A percentile compares a stretch with the other conserved stretches of the same genome.
phyloP scores from a whole-genome alignment of 495 filamentous ascomycete genomes.

The Delitschia confertaspora region DNA sequence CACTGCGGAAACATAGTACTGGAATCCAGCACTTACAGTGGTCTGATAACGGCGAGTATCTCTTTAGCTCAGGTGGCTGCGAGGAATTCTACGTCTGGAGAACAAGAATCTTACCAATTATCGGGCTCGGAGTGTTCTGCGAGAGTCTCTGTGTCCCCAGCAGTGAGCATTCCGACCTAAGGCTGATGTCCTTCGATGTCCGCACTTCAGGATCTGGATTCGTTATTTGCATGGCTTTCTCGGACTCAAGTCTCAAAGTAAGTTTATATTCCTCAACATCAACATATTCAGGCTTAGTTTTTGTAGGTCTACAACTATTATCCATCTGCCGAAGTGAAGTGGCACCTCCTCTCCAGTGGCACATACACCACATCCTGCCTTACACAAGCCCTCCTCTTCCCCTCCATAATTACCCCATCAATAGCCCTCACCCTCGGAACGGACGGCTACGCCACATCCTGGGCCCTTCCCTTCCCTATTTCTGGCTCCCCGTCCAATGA shows the following conservation, averaged over 20 bases:
- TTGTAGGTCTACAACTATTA: constrained; percentile 52
- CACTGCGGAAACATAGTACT: constrained; percentile 64
- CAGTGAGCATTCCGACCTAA: constrained; percentile 57
- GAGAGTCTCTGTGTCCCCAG: constrained; percentile 53
- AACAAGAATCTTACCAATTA: constrained; percentile 44
- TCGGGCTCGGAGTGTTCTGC: constrained; percentile 52
- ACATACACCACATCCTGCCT: constrained; percentile 73
- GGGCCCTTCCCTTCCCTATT: constrained; percentile 34
- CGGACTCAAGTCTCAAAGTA: constrained; percentile 66
- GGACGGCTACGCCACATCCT: constrained; percentile 52
- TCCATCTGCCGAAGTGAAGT: constrained; percentile 32
- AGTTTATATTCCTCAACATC: constrained; percentile 5
- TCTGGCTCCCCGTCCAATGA: constrained; percentile 6
- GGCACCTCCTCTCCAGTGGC: constrained; percentile 47
- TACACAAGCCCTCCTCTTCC: constrained; percentile 53
- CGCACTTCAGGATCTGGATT: constrained; percentile 39
- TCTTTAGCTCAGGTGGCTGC: constrained; percentile 76
- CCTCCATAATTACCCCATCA: constrained; percentile 29
- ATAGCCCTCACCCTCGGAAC: constrained; percentile 56
- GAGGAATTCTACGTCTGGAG: constrained; percentile 89
- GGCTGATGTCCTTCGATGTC: constrained; percentile 67
- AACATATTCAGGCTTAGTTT: background rate
- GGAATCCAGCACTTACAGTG: constrained; percentile 78
- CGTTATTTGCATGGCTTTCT: constrained; percentile 59
- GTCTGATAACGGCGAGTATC: constrained; percentile 50